Base-by-base conservation (phyloP, 2,329 filamentous ascomycete genomes). In the Mycogone perniciosa region DNA sequence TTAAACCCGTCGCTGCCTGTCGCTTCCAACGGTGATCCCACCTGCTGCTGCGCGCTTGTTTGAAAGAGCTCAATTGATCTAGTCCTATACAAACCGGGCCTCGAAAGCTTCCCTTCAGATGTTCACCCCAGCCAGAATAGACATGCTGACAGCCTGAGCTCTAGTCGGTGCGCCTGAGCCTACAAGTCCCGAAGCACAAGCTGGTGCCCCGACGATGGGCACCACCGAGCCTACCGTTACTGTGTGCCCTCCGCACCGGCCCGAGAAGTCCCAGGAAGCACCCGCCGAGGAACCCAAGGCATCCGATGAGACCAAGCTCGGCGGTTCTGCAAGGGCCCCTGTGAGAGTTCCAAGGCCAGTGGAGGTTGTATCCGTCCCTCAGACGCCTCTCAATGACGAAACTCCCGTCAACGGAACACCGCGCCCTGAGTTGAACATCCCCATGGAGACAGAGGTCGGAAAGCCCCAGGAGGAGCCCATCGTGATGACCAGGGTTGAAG, bases 331-430 rank as follows among this genome's bases (percentile, higher is more conserved):
- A 13, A 51, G 46, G 13, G n/a, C 13, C 7, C 27, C 10, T 10
- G 48, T 45, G 41, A 47, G 46, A 26, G 52, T 48, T 26, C 64
- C 67, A 7, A 67, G 66, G 55, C 64, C 67, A 5, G 68, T 68
- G 35, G 66, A 71, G 57, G 56, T 70, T 42, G 60, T 58, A 26
- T 67, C 67, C 11, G 63, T 65, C 6, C 65, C 66, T 13, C 57
- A 70, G 56, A 72, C 67, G 7, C 69, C 70, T 26, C 47, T 68
- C 46, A 64, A 68, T 39, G 57, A 58, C 13, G 52, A 54, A 42
- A 69, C 68, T 30, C 66, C 68, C 2, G 67, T 61, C 10, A 67
- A 64, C 26, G 68, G 63, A 31, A 66, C 64, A 3, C 67, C 66
- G 6, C 56, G 65, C 38, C 68, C 65, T 2, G 68, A 66, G 54